Conservation (phyloP, 2,329 filamentous ascomycete species). For the Chalaropsis thielavioides region DNA sequence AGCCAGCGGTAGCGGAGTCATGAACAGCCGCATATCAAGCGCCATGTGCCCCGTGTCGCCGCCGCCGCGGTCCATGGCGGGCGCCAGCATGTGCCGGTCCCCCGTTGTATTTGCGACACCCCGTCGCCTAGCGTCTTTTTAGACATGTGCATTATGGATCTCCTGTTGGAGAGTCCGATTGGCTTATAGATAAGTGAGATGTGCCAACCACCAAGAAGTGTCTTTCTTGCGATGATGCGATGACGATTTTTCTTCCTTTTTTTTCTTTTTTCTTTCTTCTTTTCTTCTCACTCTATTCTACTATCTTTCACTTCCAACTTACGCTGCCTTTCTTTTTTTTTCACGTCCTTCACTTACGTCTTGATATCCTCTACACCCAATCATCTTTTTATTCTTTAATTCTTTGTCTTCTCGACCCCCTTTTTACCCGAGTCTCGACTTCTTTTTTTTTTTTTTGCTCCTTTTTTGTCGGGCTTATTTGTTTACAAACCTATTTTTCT, state of each 20-base stretch:
- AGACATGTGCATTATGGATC: neutral
- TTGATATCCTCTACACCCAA: constrained; percentile 12
- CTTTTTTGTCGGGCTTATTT: neutral
- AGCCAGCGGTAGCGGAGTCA: constrained; percentile 6
- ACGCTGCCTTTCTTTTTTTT: constrained; percentile 12
- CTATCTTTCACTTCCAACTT: constrained; percentile 13
- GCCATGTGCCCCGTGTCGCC: constrained; percentile 9
- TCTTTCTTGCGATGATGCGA: constrained; percentile 6
- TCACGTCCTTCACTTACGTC: constrained; percentile 13
- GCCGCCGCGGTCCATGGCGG: constrained; percentile 3
- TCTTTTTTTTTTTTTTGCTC: neutral
- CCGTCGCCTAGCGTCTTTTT: constrained; percentile 11
- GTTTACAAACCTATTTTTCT: neutral
- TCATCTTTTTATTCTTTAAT: constrained; percentile 12
- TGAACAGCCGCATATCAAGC: neutral
- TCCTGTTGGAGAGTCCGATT: constrained; percentile 14
- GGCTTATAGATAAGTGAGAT: neutral
- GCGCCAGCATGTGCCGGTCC: constrained; percentile 12
- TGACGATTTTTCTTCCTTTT: constrained; percentile 9
- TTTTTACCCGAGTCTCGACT: neutral
- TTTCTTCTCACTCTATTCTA: constrained; percentile 1
- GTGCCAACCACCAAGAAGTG: constrained; percentile 7
- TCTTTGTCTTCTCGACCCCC: constrained; percentile 16
- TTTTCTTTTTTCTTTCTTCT: neutral
- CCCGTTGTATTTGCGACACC: constrained; percentile 11